Percentiles rank a stretch among this genome's conserved stretches.
Evolutionary conservation across 106 monocot genomes (phyloP).

Genomic region (Iris macrosiphon): DNA sequence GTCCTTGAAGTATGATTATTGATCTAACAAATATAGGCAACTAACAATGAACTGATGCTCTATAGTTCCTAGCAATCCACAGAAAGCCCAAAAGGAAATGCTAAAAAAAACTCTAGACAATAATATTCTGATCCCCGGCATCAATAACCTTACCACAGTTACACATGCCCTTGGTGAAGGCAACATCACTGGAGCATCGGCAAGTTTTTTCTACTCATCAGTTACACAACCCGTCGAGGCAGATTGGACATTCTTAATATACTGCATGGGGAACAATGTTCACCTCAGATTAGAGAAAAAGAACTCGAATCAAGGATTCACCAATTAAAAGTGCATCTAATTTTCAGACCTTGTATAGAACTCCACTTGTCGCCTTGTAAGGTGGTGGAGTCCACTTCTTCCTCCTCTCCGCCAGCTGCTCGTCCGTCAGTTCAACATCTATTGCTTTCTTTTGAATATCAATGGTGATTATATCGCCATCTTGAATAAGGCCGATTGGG

Average conservation of each 20-base stretch:
- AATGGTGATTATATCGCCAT: slow-evolving; percentile 85
- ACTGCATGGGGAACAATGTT: slow-evolving; percentile 32
- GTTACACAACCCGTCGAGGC: slow-evolving; percentile 98
- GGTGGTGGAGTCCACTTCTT: slow-evolving; percentile 66
- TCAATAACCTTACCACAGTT: too few species aligned
- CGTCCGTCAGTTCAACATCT: slow-evolving; percentile 67
- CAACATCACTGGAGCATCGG: background rate
- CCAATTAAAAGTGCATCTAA: background rate
- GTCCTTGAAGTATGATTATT: too few species aligned
- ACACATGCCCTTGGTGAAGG: too few species aligned
- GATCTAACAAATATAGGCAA: too few species aligned
- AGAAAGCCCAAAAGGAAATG: too few species aligned
- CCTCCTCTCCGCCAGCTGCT: slow-evolving; percentile 64
- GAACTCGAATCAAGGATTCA: background rate
- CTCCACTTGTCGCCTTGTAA: slow-evolving; percentile 67
- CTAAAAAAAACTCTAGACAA: too few species aligned
- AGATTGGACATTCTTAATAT: slow-evolving; percentile 80
- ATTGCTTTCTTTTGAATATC: slow-evolving; percentile 69
- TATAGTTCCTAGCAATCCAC: too few species aligned
- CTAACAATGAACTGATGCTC: too few species aligned
- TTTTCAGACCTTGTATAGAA: slow-evolving; percentile 70
- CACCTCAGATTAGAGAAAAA: background rate
- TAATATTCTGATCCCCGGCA: too few species aligned
- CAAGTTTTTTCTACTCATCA: slow-evolving; percentile 47
- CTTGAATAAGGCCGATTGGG: slow-evolving; percentile 83